Base-by-base conservation (phyloP, 176 grass and related monocot genomes). In the Phyllostachys edulis region DNA sequence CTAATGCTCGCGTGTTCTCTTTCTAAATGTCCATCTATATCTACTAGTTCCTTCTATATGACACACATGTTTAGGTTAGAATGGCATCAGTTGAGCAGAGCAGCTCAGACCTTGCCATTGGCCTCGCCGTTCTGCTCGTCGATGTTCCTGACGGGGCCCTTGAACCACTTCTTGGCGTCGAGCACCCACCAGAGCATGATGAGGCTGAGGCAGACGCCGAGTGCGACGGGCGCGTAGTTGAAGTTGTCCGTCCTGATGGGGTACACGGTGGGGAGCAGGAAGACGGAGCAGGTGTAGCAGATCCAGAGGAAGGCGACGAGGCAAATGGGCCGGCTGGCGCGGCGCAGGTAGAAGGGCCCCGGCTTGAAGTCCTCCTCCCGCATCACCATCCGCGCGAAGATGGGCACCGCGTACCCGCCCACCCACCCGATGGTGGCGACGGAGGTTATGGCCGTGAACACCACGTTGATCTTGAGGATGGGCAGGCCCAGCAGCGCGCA, bases 371-470 rank as follows among this genome's bases (percentile, higher is more conserved):
- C 91, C 47, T 78, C 84, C 77, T 94, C 93, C 34, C 46, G 42
- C 93, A 99, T 99, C 67, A 95, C 89, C 96, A 99, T 96, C 26
- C 93, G 78, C 8, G 91, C 96, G 71, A 99, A 99, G 76, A 99
- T 99, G 24, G 96, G 96, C 80, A 99, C 93, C 1, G 93, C 96
- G 42, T 99, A 99, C 8, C 96, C 93, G 7, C 96, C 96, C 2
- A 96, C 96, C 96, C 96, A 99, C 1, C 93, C 93, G 21, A 99
- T 83, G 55, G 96, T 99, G 66, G 89, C 90, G 56, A 99, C n/a
- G 32, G 96, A 94, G 6, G 96, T 99, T 80, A 99, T 96, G 49
- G 93, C 96, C 52, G 96, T 99, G 85, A 99, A 99, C 69, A 99
- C 94, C 27, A 95, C 96, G 75, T 94, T 99, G 78, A 96, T 79